These are phyloP conservation scores for Tetrahymena thermophila DNA, from an alignment of 73 alveolate genomes.

Conservation along the genomic window DNA sequence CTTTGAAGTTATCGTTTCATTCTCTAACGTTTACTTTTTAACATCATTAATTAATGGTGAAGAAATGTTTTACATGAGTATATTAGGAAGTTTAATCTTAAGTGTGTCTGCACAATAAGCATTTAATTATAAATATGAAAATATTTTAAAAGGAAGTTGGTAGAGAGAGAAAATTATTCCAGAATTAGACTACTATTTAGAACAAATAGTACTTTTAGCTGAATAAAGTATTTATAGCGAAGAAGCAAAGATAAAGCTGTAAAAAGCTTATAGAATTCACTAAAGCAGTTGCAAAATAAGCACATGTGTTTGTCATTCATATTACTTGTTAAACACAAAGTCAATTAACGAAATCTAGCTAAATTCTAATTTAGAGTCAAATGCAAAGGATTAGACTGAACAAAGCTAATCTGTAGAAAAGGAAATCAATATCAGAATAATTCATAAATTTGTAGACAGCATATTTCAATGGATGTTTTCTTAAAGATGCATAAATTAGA, in stretches of 20 bases:
- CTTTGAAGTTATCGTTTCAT: not conserved
- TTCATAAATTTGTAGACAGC: not conserved
- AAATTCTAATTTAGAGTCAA: not conserved
- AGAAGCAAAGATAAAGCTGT: not conserved
- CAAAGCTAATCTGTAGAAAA: not conserved
- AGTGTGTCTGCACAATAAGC: not conserved
- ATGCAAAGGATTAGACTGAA: not conserved
- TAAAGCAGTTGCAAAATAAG: not conserved
- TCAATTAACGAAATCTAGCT: not conserved
- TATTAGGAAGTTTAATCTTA: not conserved
- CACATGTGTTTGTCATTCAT: not conserved
- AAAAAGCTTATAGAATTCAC: not conserved
- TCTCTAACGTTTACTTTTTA: not conserved
- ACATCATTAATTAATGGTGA: not conserved
- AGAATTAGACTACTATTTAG: not conserved
- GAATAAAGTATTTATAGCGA: not conserved
- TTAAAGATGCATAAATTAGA: not conserved
- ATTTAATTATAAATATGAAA: not conserved
- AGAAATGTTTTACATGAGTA: not conserved
- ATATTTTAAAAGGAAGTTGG: not conserved
- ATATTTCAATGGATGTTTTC: not conserved
- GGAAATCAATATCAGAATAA: not conserved
- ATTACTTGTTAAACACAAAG: not conserved
- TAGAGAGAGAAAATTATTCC: not conserved
- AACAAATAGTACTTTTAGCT: not conserved